Evolutionary conservation across 2,329 filamentous ascomycete genomes (phyloP), one percentile per base, ranked within the genome.

Genomic region (Talaromyces sp.): DNA sequence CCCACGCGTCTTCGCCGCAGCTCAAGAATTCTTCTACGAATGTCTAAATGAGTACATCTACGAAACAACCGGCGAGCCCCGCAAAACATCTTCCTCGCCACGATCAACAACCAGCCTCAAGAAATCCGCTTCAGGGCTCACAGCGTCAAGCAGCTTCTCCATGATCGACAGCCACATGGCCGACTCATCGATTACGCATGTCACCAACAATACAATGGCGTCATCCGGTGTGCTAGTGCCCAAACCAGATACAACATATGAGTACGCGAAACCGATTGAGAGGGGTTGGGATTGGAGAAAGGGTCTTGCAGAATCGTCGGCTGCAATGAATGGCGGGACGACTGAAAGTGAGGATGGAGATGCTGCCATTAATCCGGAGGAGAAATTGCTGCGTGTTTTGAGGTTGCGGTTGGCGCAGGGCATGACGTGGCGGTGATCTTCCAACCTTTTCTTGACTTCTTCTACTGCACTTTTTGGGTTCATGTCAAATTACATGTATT

Each of bases 11-110:
- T 92, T 89, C 73, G 80, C 83, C 0, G 88, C 90, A 27, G 92
- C 90, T 73, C 89, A 92, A 69, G 90, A 92, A 71, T 94, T 93
- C 73, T 87, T 96, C 73, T 81, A 86, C 67, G 86, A 92, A 0
- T 90, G 93, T 6, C 80, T 96, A 24, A 82, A 87, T n/a, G 89
- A 90, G 6, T 87, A 86, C 16, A 86, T 63, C n/a, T 63, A 60
- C 43, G 65, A 66, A 58, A 66, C 43, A 9, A 60, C 60, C 4
- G 60, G 60, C 37, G 56, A 63, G 31, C 19, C 60, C 11, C 52
- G 54, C 45, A 66, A 66, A 37, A 13, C 50, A 10, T 47, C 52
- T 11, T 35, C 62, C 0, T 45, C 54, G 11, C 74, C 88, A 0
- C 86, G 86, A 16, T 89, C 89, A 0, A 84, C 85, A 3, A 87